These are phyloP conservation scores for Senecio squalidus DNA, from an alignment of 140 eudicot genomes.

Conservation along the genomic window DNA sequence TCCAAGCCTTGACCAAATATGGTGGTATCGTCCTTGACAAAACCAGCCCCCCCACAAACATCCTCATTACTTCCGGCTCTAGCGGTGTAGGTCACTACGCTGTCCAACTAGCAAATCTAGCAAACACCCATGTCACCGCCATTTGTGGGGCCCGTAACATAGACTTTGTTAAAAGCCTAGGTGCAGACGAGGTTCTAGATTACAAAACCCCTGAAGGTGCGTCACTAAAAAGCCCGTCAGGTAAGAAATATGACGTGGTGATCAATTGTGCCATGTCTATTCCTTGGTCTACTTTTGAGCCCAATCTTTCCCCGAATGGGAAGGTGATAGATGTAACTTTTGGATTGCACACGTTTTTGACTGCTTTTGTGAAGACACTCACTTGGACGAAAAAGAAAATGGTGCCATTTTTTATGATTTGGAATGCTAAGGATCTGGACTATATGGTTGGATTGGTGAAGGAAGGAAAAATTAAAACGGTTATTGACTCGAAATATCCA, in stretches of 20 bases:
- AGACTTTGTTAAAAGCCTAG: slow-evolving; percentile 43
- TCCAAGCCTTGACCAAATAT: slow-evolving; percentile 40
- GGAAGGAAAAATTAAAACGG: slow-evolving; percentile 49
- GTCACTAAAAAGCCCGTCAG: slow-evolving; percentile 45
- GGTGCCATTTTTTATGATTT: slow-evolving; percentile 34
- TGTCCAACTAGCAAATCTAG: slow-evolving; percentile 57
- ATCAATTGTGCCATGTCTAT: slow-evolving; percentile 44
- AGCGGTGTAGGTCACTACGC: slow-evolving; percentile 62
- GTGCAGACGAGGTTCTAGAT: slow-evolving; percentile 69
- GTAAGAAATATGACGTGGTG: slow-evolving; percentile 43
- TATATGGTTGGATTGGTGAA: slow-evolving; percentile 45
- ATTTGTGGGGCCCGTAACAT: slow-evolving; percentile 65
- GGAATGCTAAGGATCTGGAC: slow-evolving; percentile 47
- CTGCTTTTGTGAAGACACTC: slow-evolving; percentile 38
- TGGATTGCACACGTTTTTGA: slow-evolving; percentile 25
- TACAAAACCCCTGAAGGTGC: slow-evolving; percentile 55
- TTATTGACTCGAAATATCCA: slow-evolving; percentile 41
- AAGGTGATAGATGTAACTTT: slow-evolving; percentile 50
- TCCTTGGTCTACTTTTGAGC: slow-evolving; percentile 52
- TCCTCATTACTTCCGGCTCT: slow-evolving; percentile 56
- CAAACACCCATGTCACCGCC: slow-evolving; percentile 50
- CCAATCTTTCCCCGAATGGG: slow-evolving; percentile 37
- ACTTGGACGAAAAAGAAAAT: slow-evolving; percentile 48
- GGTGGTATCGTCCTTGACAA: slow-evolving; percentile 48
- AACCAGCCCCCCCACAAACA: slow-evolving; percentile 32